Evolutionary conservation across 2,329 filamentous ascomycete genomes (phyloP).

Genomic region (Diplodia intermedia): DNA sequence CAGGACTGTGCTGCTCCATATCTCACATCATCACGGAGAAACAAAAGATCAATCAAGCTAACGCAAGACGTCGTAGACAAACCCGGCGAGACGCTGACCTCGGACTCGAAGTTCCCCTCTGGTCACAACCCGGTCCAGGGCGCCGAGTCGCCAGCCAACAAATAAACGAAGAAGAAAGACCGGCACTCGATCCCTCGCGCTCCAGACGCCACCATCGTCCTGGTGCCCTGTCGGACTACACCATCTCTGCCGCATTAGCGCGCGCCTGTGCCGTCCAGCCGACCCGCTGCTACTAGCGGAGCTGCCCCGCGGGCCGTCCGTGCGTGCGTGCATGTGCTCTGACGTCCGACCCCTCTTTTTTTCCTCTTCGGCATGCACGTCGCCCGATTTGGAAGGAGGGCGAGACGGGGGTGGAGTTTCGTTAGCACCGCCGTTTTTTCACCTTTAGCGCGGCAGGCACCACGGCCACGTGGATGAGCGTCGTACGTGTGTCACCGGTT

Average conservation of each 20-base stretch:
- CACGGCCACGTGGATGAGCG: slow-evolving; percentile 14
- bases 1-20: background rate
- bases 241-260: slow-evolving; percentile 17
- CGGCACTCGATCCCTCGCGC: slow-evolving; percentile 9
- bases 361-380: slow-evolving; percentile 21
- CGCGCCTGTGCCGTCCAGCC: slow-evolving; percentile 7
- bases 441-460: background rate
- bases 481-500: slow-evolving; percentile 9
- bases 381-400: slow-evolving; percentile 9
- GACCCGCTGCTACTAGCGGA: background rate
- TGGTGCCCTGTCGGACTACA: slow-evolving; percentile 8
- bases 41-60: slow-evolving; percentile 27
- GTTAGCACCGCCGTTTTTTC: slow-evolving; percentile 12
- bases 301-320: slow-evolving; percentile 15
- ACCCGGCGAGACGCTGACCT: slow-evolving; percentile 60
- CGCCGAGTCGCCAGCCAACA: slow-evolving; percentile 39
- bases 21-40: slow-evolving; percentile 12
- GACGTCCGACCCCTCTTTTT: slow-evolving; percentile 15
- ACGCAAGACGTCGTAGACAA: slow-evolving; percentile 52
- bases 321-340: slow-evolving; percentile 19
- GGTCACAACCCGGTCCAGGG: slow-evolving; percentile 56
- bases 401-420: slow-evolving; percentile 5
- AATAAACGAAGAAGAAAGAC: slow-evolving; percentile 7
- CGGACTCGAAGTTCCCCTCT: slow-evolving; percentile 54
- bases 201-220: no score